Evolutionary conservation across 805 yeast species (phyloP), one percentile per base, ranked within the genome.

Genomic region (Cyberlindnera mycetangii): DNA sequence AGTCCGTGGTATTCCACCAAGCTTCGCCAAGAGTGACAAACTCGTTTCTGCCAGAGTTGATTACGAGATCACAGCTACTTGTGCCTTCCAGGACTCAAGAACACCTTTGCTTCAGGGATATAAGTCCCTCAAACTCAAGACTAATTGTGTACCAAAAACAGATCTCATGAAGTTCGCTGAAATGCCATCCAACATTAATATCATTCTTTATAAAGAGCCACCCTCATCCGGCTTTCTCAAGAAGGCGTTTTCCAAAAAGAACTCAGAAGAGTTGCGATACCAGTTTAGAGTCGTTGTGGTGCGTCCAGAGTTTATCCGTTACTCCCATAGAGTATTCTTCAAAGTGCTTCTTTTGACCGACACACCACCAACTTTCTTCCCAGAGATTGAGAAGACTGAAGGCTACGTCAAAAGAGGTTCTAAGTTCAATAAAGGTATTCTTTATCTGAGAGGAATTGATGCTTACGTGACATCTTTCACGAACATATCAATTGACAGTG

Each of bases 281-380:
- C 30, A 27, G 16, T 37, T 42, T 35, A 37, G 31, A 20, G 19
- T 42, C 18, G 42, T 42, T 8, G 19, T 42, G 18, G 28, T 42
- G 2, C 32, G 46, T 15, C 46, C 41, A 18, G 31, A 42, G 32
- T 35, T 25, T 17, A 17, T 42, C 15, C 41, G 46, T 16, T 42
- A 37, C 25, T 14, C 14, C n/a, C 46, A 42, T 24, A 32, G 39
- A 28, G 22, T 42, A 19, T 37, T 15, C 39, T 37, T 37, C 42
- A 42, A 37, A 40, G 46, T 40, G 7, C 39, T 42, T 8, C 27
- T 42, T 2, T 31, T 42, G 15, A 42, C 46, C 5, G 46, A 42
- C 18, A 21, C 36, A 3, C 46, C 46, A 21, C 46, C 46, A 25
- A 16, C 35, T 4, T 42, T 22, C 35, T 42, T 42, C 35, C 28